Percentiles rank a stretch among this genome's conserved stretches.
phyloP scores from a whole-genome alignment of 768 basidiomycete genomes.

The Lactarius trivialis region DNA sequence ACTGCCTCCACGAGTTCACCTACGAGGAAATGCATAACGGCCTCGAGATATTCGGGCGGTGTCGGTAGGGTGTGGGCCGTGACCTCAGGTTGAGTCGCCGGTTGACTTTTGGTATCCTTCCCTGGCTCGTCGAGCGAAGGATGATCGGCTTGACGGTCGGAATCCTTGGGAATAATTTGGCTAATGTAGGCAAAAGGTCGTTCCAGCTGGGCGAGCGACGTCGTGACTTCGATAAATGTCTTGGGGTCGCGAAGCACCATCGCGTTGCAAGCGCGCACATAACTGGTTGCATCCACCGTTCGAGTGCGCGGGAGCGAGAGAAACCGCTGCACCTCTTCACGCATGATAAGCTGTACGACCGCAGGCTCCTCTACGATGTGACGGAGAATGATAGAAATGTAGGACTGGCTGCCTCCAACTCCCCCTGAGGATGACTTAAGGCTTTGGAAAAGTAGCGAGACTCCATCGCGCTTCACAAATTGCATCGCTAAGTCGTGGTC shows the following conservation, averaged over 20 bases:
- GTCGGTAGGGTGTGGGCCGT: conserved; percentile 22
- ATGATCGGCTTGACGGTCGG: conserved; percentile 1
- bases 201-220: conserved; percentile 64
- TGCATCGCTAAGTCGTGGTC: conserved; percentile 56
- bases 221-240: conserved; percentile 68
- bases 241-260: conserved; percentile 77
- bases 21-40: conserved; percentile 63
- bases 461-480: conserved; percentile 63
- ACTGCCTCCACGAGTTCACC: conserved; percentile 59
- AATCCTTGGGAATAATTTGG: conserved; percentile 28
- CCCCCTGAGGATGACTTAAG: conserved; percentile 51
- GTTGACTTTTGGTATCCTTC: conserved; percentile 23
- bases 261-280: conserved; percentile 68
- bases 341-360: conserved; percentile 66
- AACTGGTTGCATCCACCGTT: conserved; percentile 60
- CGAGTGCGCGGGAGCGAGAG: conserved; percentile 67
- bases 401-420: conserved; percentile 62
- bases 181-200: conserved; percentile 43
- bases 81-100: conserved; percentile 21
- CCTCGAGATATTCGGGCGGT: conserved; percentile 46
- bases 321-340: conserved; percentile 75
- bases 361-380: conserved; percentile 79
- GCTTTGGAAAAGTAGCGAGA: conserved; percentile 57
- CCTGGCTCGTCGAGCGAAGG: conserved; percentile 13
- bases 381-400: conserved; percentile 83